Percentiles rank a stretch among this genome's conserved stretches.
phyloP scores from a whole-genome alignment of 495 filamentous ascomycete genomes.

The Penicillium antarcticum region DNA sequence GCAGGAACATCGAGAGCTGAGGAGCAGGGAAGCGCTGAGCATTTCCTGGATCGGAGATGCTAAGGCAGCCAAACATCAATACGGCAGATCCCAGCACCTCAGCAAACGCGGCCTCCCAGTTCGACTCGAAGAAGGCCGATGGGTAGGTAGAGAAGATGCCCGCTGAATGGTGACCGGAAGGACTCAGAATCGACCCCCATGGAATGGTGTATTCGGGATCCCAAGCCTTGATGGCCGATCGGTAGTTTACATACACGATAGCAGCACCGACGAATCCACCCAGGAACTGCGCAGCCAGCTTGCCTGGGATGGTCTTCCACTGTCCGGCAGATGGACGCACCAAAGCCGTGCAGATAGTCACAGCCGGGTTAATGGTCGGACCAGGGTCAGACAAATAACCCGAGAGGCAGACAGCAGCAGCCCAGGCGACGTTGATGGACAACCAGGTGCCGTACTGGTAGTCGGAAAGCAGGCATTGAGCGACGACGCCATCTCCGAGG shows the following conservation, averaged over 20 bases:
- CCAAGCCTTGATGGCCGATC: slow-evolving; percentile 32
- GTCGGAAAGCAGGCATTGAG: slow-evolving; percentile 32
- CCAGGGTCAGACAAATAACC: slow-evolving; percentile 30
- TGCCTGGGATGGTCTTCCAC: slow-evolving; percentile 29
- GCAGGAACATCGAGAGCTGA: slow-evolving; percentile 29
- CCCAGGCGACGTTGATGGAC: slow-evolving; percentile 38
- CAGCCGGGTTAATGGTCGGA: slow-evolving; percentile 31
- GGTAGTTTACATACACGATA: slow-evolving; percentile 36
- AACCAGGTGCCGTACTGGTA: slow-evolving; percentile 38
- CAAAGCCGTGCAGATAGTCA: slow-evolving; percentile 26
- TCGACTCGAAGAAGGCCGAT: slow-evolving; percentile 20
- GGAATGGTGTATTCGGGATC: slow-evolving; percentile 39
- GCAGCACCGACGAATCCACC: slow-evolving; percentile 34
- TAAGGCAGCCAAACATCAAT: slow-evolving; percentile 31
- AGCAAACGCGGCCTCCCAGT: slow-evolving; percentile 35
- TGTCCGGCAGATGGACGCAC: slow-evolving; percentile 28
- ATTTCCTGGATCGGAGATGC: slow-evolving; percentile 28
- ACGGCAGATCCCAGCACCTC: slow-evolving; percentile 31
- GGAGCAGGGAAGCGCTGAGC: slow-evolving; percentile 24
- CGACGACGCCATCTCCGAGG: slow-evolving; percentile 36
- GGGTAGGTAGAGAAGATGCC: slow-evolving; percentile 37
- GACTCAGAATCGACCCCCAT: slow-evolving; percentile 34
- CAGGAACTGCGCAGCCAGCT: slow-evolving; percentile 29
- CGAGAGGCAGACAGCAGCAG: slow-evolving; percentile 29
- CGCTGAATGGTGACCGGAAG: slow-evolving; percentile 31